Evolutionary conservation across 768 basidiomycete genomes (phyloP).

Genomic region (Leccinum sublutescens): DNA sequence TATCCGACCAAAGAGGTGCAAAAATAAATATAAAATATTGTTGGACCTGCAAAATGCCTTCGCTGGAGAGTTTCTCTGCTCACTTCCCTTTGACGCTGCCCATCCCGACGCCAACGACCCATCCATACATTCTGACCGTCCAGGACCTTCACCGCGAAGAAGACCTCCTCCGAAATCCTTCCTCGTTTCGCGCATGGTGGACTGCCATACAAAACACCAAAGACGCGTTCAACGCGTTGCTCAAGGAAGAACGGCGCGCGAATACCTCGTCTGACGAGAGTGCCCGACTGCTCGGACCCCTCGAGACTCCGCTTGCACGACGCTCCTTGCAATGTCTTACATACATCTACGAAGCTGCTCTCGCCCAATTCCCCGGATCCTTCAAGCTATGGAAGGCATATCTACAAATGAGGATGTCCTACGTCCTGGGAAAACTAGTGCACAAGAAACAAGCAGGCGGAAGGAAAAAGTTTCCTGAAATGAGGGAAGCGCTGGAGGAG

Average conservation of each 20-base stretch:
- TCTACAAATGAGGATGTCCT: constrained; percentile 76
- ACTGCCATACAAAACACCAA: constrained; percentile 73
- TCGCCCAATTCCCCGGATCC: constrained; percentile 80
- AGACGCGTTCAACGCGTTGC: constrained; percentile 57
- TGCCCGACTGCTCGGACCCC: constrained; percentile 68
- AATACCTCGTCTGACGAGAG: constrained; percentile 49
- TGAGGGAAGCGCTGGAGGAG: constrained; percentile 86
- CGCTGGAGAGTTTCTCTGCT: constrained; percentile 51
- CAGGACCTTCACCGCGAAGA: constrained; percentile 88
- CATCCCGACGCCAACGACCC: constrained; percentile 74
- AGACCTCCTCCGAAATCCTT: constrained; percentile 87
- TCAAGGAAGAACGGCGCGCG: constrained; percentile 52
- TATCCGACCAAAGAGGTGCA: not conserved
- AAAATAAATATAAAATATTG: constrained; percentile 9
- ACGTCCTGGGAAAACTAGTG: constrained; percentile 76
- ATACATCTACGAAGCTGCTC: constrained; percentile 92
- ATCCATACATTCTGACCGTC: constrained; percentile 70
- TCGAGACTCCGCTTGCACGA: constrained; percentile 70
- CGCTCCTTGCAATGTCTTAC: constrained; percentile 79
- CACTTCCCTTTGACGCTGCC: constrained; percentile 86
- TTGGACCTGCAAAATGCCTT: constrained; percentile 46
- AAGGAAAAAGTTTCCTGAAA: constrained; percentile 88
- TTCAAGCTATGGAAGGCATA: constrained; percentile 98
- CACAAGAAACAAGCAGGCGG: constrained; percentile 79
- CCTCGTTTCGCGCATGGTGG: constrained; percentile 93